Evolutionary conservation across 1,284 basidiomycete species (phyloP), one percentile per base, ranked within the genome.

Genomic region (Cerioporus squamosus): DNA sequence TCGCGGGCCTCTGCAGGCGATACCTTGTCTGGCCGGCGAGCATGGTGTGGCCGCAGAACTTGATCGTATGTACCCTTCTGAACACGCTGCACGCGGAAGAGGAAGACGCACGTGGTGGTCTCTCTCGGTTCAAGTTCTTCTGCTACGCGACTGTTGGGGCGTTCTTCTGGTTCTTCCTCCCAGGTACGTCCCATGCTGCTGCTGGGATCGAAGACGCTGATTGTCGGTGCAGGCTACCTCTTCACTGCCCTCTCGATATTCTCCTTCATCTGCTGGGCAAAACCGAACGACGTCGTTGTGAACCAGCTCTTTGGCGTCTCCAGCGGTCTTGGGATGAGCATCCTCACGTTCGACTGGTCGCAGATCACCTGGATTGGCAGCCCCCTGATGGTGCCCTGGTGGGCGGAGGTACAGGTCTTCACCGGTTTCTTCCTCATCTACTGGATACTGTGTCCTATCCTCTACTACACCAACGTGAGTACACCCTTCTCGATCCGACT

Each of bases 51-150:
- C 97, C 97, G 0, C 89, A 93, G 72, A 95, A 97, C 70, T 81
- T 99, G 33, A 91, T 97, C 44, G 85, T 86, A 1, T 95, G 95
- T 65, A 97, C 97, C 15, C 79, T 97, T 51, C 81, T 99, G 70
- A 99, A 99, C 72, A 97, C 96, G 2, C 79, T 99, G 12, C 97
- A 99, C 71, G 97, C 97, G 15, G 97, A 98, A 67, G 93, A 97
- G 60, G 95, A 97, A 52, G 88, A 88, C 65, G 66, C 64, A 5
- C 71, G 74, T 0, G 83, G 85, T n/a, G 86, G 85, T 4, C 88
- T 97, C 69, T 85, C 87, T 23, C 78, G 94, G 55, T 90, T 91
- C 74, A 80, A 78, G 68, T 97, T 95, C 77, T 93, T 97, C 72
- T 73, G 90, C 61, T 82, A 88, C 51, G 82, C 86, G 2, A 73